Evolutionary conservation across 441 rosid genomes (phyloP), one percentile per base, ranked within the genome.

Genomic region (Brassica hybrid): DNA sequence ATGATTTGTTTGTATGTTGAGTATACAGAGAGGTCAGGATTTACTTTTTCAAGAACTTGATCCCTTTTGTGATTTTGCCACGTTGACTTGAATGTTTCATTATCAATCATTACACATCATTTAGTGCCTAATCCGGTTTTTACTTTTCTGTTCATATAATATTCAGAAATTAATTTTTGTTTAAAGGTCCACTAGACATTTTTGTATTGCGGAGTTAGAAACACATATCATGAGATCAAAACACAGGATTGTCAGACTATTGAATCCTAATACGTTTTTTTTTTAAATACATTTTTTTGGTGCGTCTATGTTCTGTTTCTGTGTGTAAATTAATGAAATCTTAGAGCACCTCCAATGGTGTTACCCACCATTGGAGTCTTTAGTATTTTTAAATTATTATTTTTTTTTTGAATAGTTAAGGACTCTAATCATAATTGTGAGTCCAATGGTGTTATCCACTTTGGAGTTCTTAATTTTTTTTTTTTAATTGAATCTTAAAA

Each of bases 81-180:
- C 60, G 68, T 75, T 75, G 79, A 68, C 79, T 32, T 69, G 25
- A 43, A 60, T 60, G 62, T 19, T 60, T 38, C 30, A 38, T 65
- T 61, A 50, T 8, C 13, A 67, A 43, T 3, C 67, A 73, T 63
- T 50, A n/a, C 6, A 23, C 36, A 67, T 67, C 1, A 4, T 2
- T 48, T 67, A 45, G 58, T 68, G 62, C 48, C 45, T 52, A 52
- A 68, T 68, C 72, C 72, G 45, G 23, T 50, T 48, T 12, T 3
- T 6, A 1, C n/a, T n/a, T n/a, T 48, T 45, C 1, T 13, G 4
- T 7, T 4, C 19, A 21, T 45, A 67, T 23, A 67, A 45, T 66
- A 67, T 67, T 45, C 38, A 66, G 12, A 13, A 13, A 66, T 45
- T 12, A 19, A 8, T n/a, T 18, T 1, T 57, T 19, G 61, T 21